Conservation (phyloP, 176 grass and related monocot species). For the Zoysia japonica region DNA sequence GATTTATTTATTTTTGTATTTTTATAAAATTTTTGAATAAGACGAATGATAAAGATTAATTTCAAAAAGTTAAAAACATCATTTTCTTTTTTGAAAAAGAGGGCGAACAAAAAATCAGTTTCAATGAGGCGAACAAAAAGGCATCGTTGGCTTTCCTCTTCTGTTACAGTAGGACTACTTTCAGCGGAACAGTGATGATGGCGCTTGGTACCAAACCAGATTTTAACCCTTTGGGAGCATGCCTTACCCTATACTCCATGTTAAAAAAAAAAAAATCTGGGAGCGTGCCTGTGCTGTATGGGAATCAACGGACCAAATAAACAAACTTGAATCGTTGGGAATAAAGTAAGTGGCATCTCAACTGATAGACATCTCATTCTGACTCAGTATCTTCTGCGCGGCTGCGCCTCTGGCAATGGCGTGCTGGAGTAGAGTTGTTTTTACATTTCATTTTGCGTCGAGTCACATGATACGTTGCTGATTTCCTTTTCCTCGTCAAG, state of each 20-base stretch:
- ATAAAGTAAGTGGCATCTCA: conserved; percentile 18
- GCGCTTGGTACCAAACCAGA: neutral
- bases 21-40: too few species aligned
- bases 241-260: too few species aligned
- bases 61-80: too few species aligned
- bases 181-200: conserved; percentile 28
- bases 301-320: conserved; percentile 7
- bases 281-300: neutral
- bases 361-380: conserved; percentile 15
- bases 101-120: too few species aligned
- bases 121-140: too few species aligned
- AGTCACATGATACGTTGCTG: conserved; percentile 5
- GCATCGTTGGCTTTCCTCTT: too few species aligned
- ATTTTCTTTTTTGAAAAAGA: too few species aligned
- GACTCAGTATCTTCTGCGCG: too few species aligned
- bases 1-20: too few species aligned
- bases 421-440: neutral
- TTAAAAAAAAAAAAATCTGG: neutral
- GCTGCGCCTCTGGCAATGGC: neutral
- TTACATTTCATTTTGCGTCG: neutral
- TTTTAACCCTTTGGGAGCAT: too few species aligned
- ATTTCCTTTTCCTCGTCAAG: neutral
- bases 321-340: conserved; percentile 12
- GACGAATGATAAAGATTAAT: too few species aligned
- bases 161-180: too few species aligned